Conservation (phyloP, 805 yeast genomes). For the Isabelozyma gotoi region DNA sequence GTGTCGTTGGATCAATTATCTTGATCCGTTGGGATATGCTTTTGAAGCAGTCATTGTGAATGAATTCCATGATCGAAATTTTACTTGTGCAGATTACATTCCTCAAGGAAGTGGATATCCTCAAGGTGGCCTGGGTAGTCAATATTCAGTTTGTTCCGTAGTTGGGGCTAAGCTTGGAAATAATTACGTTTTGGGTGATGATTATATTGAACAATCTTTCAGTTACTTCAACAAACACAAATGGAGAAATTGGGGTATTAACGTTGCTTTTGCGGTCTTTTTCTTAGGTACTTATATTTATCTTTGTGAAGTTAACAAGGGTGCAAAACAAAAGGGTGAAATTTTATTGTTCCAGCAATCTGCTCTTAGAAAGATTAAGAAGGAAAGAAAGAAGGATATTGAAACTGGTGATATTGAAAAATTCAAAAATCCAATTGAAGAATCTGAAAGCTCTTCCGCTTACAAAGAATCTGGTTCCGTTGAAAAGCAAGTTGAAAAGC, state of each 20-base stretch:
- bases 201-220: conserved; percentile 37
- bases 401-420: conserved; percentile 1
- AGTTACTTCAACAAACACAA: conserved; percentile 41
- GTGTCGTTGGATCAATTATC: conserved; percentile 64
- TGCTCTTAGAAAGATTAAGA: conserved; percentile 37
- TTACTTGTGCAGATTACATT: conserved; percentile 46
- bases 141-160: conserved; percentile 22
- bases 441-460: neutral
- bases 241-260: conserved; percentile 70
- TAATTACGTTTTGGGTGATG: conserved; percentile 21
- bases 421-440: neutral
- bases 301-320: conserved; percentile 56
- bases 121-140: conserved; percentile 5
- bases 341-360: conserved; percentile 57
- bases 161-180: conserved; percentile 23
- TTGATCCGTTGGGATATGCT: conserved; percentile 57
- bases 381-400: neutral
- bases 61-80: conserved; percentile 50
- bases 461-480: conserved; percentile 6
- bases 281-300: conserved; percentile 54
- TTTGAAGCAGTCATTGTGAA: conserved; percentile 60
- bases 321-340: conserved; percentile 73
- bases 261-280: conserved; percentile 52
- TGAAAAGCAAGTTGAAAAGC: conserved; percentile 19
- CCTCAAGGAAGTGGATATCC: conserved; percentile 43